Percentiles rank a stretch among this genome's conserved stretches.
phyloP scores from a whole-genome alignment of 176 grass and related monocot genomes.

The Carex parvula region DNA sequence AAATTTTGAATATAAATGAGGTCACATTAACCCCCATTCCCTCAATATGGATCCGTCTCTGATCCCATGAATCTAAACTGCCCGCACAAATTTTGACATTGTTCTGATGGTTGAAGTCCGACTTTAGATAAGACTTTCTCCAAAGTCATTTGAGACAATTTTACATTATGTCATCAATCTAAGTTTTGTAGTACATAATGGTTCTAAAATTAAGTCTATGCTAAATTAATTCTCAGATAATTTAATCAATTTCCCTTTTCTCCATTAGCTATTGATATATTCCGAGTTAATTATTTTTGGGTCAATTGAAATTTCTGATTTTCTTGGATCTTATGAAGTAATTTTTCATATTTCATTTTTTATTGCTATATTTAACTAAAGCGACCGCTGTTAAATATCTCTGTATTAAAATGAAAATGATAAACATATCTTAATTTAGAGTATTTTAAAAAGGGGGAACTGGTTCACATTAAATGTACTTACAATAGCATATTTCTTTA shows the following conservation, averaged over 20 bases:
- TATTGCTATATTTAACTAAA: background rate
- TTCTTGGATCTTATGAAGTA: background rate
- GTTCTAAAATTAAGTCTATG: background rate
- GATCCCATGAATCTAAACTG: no score
- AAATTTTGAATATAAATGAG: no score
- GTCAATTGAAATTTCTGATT: background rate
- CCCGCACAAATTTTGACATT: no score
- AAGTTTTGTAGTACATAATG: background rate
- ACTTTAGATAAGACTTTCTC: no score
- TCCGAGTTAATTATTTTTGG: background rate
- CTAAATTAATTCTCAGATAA: background rate
- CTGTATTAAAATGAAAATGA: constrained; percentile 2
- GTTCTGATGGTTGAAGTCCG: no score
- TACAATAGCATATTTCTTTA: background rate
- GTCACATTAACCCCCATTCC: no score
- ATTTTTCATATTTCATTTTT: background rate
- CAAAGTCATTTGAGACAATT: no score
- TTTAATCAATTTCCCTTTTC: background rate
- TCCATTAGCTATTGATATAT: background rate
- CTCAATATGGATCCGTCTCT: no score
- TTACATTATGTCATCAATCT: background rate
- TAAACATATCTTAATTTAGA: background rate
- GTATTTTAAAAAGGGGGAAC: background rate
- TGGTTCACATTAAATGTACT: background rate
- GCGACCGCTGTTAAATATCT: background rate